Evolutionary conservation across 768 basidiomycete genomes (phyloP).

Genomic region (Heimioporus sp.): DNA sequence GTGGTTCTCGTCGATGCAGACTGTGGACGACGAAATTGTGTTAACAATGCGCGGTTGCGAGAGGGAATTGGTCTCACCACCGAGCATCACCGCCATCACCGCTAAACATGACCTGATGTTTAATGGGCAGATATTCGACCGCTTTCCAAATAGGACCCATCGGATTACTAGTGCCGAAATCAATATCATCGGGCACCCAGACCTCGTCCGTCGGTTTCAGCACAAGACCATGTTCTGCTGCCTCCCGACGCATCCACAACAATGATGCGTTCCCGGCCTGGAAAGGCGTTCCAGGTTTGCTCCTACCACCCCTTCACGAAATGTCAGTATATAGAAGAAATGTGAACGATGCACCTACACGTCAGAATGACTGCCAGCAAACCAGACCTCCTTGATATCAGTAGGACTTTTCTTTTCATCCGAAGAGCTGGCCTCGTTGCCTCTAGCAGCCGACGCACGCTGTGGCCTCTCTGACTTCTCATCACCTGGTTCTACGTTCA

Average conservation of each 20-base stretch:
- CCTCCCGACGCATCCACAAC: constrained; percentile 36
- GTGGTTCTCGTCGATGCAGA: constrained; percentile 15
- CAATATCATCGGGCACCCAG: constrained; percentile 26
- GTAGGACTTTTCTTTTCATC: not conserved
- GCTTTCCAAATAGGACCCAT: constrained; percentile 15
- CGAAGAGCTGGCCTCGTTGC: not conserved
- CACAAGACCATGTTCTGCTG: constrained; percentile 21
- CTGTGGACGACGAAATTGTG: not conserved
- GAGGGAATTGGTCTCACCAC: constrained; percentile 6
- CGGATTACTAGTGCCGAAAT: constrained; percentile 20
- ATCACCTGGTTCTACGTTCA: constrained; percentile 18
- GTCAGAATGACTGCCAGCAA: constrained; percentile 46
- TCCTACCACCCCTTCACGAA: constrained; percentile 18
- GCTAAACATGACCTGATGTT: constrained; percentile 21
- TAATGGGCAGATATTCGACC: constrained; percentile 24
- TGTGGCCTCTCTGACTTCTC: constrained; percentile 2
- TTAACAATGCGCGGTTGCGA: not conserved
- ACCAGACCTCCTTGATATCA: constrained; percentile 64
- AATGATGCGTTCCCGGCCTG: constrained; percentile 26
- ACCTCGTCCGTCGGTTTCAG: constrained; percentile 24
- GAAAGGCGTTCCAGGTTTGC: constrained; percentile 14
- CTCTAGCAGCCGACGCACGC: not conserved
- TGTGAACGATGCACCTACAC: constrained; percentile 15
- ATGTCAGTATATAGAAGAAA: not conserved
- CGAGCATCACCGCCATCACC: constrained; percentile 16